Conservation (phyloP, 2,329 filamentous ascomycete species). For the Magnaporthales sp. region DNA sequence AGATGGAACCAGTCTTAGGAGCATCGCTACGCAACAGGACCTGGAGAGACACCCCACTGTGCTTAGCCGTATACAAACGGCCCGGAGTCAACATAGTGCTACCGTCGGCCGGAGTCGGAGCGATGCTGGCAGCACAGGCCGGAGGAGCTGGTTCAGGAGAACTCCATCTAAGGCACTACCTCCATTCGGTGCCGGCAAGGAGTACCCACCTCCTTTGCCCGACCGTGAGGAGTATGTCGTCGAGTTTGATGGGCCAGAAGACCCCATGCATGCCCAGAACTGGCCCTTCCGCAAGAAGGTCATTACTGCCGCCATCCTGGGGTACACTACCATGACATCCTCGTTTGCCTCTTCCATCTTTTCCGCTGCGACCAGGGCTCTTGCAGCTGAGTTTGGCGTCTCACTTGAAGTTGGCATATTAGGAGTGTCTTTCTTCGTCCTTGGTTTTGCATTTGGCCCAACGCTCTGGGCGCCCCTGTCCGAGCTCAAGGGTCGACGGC, state of each 20-base stretch:
- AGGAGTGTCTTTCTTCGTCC: constrained; percentile 61
- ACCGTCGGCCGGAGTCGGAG: constrained; percentile 53
- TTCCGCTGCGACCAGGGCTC: constrained; percentile 51
- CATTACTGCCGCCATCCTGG: constrained; percentile 57
- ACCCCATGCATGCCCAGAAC: constrained; percentile 81
- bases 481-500: constrained; percentile 58
- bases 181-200: constrained; percentile 64
- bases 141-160: constrained; percentile 8
- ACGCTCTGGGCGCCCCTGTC: constrained; percentile 65
- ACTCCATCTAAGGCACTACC: constrained; percentile 52
- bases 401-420: constrained; percentile 53
- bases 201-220: constrained; percentile 61
- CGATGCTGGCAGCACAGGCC: constrained; percentile 19
- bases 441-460: constrained; percentile 64
- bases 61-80: constrained; percentile 63
- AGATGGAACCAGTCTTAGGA: constrained; percentile 41
- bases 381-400: constrained; percentile 52
- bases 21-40: constrained; percentile 56
- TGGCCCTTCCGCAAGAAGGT: constrained; percentile 77
- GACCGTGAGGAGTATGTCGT: constrained; percentile 67
- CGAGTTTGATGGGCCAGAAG: constrained; percentile 75
- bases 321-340: constrained; percentile 62
- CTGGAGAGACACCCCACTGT: constrained; percentile 62
- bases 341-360: constrained; percentile 72
- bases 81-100: constrained; percentile 58